Base-by-base conservation (phyloP, 2,329 filamentous ascomycete species). In the Simplicillium aogashimaense region DNA sequence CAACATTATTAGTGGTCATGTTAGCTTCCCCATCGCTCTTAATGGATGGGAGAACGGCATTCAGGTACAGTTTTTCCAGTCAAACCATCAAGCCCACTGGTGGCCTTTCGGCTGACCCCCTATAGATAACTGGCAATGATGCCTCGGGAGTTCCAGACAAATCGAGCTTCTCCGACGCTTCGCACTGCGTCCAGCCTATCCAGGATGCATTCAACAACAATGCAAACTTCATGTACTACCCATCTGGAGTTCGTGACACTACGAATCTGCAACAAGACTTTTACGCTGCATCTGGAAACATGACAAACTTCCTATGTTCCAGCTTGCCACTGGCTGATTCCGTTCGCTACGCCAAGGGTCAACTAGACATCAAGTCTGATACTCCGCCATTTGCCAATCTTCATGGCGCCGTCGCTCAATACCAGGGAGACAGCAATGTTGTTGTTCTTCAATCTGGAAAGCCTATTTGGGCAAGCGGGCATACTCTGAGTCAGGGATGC, bases 391-490 rank as follows among this genome's bases (percentile, higher is more conserved):
- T 51, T 15, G 47, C 43, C 2, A 31, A 45, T 15, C 43, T 53
- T 12, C 44, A 49, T 29, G 39, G 45, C 12, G 47, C 51, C 25
- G 44, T 45, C 17, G 46, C 47, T 9, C 49, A 53, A 36, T 47
- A 50, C 31, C 51, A 54, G 40, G 49, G 49, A 12, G 52, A 54
- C 33, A 51, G 41, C 18, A 54, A 54, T 39, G 37, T 54, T 10
- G 50, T 54, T 3, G 47, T 47, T 9, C 38, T 45, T n/a, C 35
- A 42, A 17, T 16, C 6, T 15, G 46, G 46, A 3, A 37, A 18
- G 15, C 46, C 46, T n/a, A 40, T 46, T 10, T 48, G 46, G 46
- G 46, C 46, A 7, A 45, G 38, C 9, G 46, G 46, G 1, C 42
- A 46, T 29, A 48, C 46, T 18, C 37, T 48, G 16, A 12, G 13